Base-by-base conservation (phyloP, 345 rosid species). In the Microthlaspi erraticum region DNA sequence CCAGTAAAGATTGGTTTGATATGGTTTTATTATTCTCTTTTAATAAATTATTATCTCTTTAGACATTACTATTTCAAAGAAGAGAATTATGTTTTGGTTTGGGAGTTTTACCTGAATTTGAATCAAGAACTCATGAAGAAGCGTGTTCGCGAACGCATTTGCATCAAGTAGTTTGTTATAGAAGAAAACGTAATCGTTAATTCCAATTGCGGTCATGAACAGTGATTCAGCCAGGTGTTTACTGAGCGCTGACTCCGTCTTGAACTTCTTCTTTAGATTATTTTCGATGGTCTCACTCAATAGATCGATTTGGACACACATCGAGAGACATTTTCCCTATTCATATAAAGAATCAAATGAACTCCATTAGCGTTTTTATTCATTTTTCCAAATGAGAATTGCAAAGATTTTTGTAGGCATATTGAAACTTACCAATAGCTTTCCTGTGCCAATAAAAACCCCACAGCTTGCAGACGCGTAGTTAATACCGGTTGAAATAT, bases 381-480 rank as follows among this genome's bases (percentile, higher is more conserved):
- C 29, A 26, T n/a, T 4, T n/a, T 20, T 7, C 2, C 0, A 18
- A 32, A 61, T 52, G 2, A 5, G 32, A 6, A 19, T 11, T 17
- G 8, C 75, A 52, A 51, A 42, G 7, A 20, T 44, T 50, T 71
- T 53, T 42, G 55, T 72, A 33, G 33, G 39, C 29, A 42, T 60
- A 18, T 50, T 17, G 26, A 43, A 53, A 62, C 60, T 32, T 66
- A 66, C 78, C 41, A 36, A 2, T 36, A 0, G 0, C 29, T 52
- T 61, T 55, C 74, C 74, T 13, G 74, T 68, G 6, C 38, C 53
- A 7, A 60, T 61, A 14, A 75, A 10, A 63, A 76, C n/a, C 19
- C 80, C 80, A 64, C 80, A 77, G 33, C 72, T 23, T 39, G 76
- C 80, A 50, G 80, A 70, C 34, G 80, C 80, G 42, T 77, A 77